These are phyloP conservation scores for Didymellaceae sp. DNA, from an alignment of 2,329 filamentous ascomycete species.

Conservation along the genomic window DNA sequence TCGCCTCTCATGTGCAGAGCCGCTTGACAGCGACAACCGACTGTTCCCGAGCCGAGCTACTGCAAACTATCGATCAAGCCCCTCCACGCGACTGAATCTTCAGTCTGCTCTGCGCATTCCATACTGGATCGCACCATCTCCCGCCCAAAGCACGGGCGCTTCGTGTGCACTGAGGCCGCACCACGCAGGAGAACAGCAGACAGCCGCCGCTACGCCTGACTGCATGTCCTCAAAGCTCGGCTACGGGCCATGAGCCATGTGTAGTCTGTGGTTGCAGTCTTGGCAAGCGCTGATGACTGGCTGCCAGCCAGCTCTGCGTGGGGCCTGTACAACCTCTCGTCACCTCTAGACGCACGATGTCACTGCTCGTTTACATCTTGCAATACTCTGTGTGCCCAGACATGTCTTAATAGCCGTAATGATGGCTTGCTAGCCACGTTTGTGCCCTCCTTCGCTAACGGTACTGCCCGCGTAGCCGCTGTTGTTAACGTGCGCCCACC, in stretches of 20 bases:
- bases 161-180: slow-evolving; percentile 7
- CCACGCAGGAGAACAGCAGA: slow-evolving; percentile 23
- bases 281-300: slow-evolving; percentile 31
- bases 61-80: slow-evolving; percentile 5
- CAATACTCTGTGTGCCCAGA: slow-evolving; percentile 27
- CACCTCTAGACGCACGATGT: slow-evolving; percentile 23
- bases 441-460: slow-evolving; percentile 29
- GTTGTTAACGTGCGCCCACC: slow-evolving; percentile 28
- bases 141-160: neutral
- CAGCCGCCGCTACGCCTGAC: slow-evolving; percentile 19
- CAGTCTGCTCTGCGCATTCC: too few relatives aligned
- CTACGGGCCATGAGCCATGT: slow-evolving; percentile 33
- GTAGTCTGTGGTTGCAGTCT: slow-evolving; percentile 26
- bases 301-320: slow-evolving; percentile 20
- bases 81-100: too few relatives aligned
- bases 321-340: slow-evolving; percentile 37
- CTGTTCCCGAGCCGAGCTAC: too few relatives aligned
- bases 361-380: slow-evolving; percentile 27
- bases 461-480: slow-evolving; percentile 34
- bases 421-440: slow-evolving; percentile 38
- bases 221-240: slow-evolving; percentile 22
- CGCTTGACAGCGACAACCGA: too few relatives aligned
- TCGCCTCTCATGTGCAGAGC: neutral
- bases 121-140: too few relatives aligned
- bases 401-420: slow-evolving; percentile 25